Evolutionary conservation across 2,329 filamentous ascomycete species (phyloP).

Genomic region (Fonsecaea multimorphosa): DNA sequence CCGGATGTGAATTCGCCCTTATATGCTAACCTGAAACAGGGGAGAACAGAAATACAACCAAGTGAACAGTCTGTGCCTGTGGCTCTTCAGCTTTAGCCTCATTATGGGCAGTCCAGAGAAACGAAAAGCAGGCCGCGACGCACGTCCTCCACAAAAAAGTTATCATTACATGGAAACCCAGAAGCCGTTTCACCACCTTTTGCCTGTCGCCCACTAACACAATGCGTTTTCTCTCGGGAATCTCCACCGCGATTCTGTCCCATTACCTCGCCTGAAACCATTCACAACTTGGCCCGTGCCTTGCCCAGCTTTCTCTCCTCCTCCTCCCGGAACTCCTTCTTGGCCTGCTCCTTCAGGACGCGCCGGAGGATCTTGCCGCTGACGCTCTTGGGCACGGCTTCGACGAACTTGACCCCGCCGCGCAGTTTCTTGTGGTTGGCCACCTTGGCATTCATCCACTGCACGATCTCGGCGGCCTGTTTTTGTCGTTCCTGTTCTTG

Average conservation of each 20-base stretch:
- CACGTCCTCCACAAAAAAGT: no score
- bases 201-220: no score
- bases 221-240: no score
- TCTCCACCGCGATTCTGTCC: no score
- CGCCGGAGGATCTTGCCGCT: conserved; percentile 48
- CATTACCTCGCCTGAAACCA: background rate
- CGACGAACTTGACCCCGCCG: conserved; percentile 47
- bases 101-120: background rate
- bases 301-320: conserved; percentile 39
- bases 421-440: conserved; percentile 47
- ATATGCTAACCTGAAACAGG: no score
- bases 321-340: conserved; percentile 37
- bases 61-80: no score
- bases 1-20: no score
- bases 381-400: conserved; percentile 48
- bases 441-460: conserved; percentile 42
- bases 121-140: background rate
- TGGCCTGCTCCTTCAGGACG: conserved; percentile 45
- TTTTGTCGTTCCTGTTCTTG: background rate
- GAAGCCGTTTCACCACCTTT: no score
- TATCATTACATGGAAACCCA: no score
- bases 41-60: no score
- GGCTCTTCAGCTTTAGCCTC: no score
- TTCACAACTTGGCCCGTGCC: conserved; percentile 17
- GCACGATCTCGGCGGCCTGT: conserved; percentile 42